A percentile compares a stretch with the other conserved stretches of the same genome.
phyloP scores from a whole-genome alignment of 148 eudicot species.

The Arbutus unedo region DNA sequence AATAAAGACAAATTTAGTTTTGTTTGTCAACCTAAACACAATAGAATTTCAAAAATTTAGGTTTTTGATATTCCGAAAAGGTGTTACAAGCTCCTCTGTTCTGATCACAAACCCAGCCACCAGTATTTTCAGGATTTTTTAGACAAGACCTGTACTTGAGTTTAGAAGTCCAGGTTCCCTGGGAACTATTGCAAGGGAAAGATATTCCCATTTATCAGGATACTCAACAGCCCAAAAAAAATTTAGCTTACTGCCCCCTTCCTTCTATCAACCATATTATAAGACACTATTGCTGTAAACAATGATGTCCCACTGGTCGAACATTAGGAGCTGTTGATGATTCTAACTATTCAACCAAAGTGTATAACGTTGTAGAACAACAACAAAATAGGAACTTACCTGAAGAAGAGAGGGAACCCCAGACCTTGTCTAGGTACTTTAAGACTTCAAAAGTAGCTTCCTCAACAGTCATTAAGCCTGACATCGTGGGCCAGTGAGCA shows the following conservation, averaged over 20 bases:
- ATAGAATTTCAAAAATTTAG: not conserved
- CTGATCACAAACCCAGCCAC: not conserved
- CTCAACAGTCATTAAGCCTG: constrained; percentile 73
- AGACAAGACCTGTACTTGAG: not conserved
- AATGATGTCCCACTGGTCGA: not conserved
- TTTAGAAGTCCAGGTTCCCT: not conserved
- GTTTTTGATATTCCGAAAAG: not conserved
- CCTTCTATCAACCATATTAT: not conserved
- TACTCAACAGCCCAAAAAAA: not conserved
- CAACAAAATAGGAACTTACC: constrained; percentile 42
- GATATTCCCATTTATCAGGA: not conserved
- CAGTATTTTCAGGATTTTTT: not conserved
- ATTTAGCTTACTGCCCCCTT: not conserved
- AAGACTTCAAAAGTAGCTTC: constrained; percentile 82
- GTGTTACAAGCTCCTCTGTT: not conserved
- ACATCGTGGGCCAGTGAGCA: constrained; percentile 88
- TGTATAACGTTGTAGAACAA: not conserved
- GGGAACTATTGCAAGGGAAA: not conserved
- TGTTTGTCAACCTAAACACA: not conserved
- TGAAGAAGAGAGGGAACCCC: constrained; percentile 84
- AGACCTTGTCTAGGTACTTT: constrained; percentile 76
- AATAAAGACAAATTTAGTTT: not conserved
- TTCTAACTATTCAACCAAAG: constrained; percentile 3
- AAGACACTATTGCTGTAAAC: not conserved
- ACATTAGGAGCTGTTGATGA: not conserved